Base-by-base conservation (phyloP, 352 stramenopile species). In the Phytophthora tubulina region DNA sequence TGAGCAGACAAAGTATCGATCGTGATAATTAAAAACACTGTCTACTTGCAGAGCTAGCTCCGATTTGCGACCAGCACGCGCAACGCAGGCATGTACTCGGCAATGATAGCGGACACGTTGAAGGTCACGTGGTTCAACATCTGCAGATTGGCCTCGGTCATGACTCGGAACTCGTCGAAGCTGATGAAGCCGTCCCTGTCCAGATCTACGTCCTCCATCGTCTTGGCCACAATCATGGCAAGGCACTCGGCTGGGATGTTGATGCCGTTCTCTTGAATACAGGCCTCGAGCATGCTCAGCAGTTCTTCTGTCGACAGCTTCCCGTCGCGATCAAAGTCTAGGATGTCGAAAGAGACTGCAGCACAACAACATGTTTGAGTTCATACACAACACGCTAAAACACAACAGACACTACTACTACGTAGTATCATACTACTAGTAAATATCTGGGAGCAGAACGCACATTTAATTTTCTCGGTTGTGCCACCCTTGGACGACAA, bases 101-200 rank as follows among this genome's bases (percentile, higher is more conserved):
- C 73, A 63, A 91, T 88, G 63, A 94, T 85, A 42, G 67, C 81
- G 38, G 85, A 91, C 33, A 95, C 81, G 70, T 93, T 95, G 78
- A 95, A 88, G 36, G 85, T 93, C 45, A 95, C 78, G 70, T 93
- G 88, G 68, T 89, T 90, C 56, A 93, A 78, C 85, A 92, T 95
- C 56, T 91, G 80, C 61, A 89, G 78, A 56, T 89, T 93, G 53
- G 73, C 73, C 41, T 81, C 75, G 5, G 74, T 87, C 54, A 95
- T 76, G 48, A 81, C 69, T 8, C 71, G 67, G 74, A 91, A 95
- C 72, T 92, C 85, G 49, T 93, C 83, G 58, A 89, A 90, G 76
- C 81, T 91, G 56, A 95, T 88, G 67, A 90, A 90, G 53, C 84
- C 82, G 66, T 93, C 85, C 30, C 79, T 72, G 64, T 92, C 84